Base-by-base conservation (phyloP, 345 rosid species). In the Durio zibethinus region DNA sequence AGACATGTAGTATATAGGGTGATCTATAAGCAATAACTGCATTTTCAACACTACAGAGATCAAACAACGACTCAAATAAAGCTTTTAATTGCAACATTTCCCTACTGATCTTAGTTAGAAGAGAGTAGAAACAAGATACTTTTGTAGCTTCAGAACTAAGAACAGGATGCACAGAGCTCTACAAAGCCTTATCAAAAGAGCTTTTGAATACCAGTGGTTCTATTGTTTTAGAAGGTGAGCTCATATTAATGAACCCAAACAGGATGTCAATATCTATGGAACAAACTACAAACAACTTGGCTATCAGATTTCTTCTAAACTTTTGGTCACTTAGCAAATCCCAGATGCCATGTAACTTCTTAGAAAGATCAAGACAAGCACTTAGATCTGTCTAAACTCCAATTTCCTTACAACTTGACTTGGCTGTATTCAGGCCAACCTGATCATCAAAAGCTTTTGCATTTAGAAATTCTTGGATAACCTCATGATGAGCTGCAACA, bases 11-110 rank as follows among this genome's bases (percentile, higher is more conserved):
- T n/a, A n/a, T n/a, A n/a, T n/a, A n/a, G n/a, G n/a, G n/a, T n/a
- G n/a, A n/a, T n/a, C n/a, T n/a, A n/a, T n/a, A n/a, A n/a, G n/a
- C n/a, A n/a, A n/a, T n/a, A n/a, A n/a, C n/a, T n/a, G n/a, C n/a
- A n/a, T n/a, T n/a, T n/a, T n/a, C n/a, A n/a, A n/a, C n/a, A n/a
- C n/a, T n/a, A n/a, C n/a, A n/a, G n/a, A n/a, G n/a, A n/a, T n/a
- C n/a, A n/a, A n/a, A n/a, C n/a, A n/a, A n/a, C n/a, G n/a, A n/a
- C n/a, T n/a, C n/a, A n/a, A n/a, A n/a, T n/a, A n/a, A n/a, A n/a
- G n/a, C n/a, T 82, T 90, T 90, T 81, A 89, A 27, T 57, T 54
- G 80, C 31, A 88, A 76, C 86, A 84, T 74, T 62, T 96, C 97
- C 81, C 82, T 88, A 74, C 86, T 82, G 21, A 91, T 80, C 96